phyloP scores from a whole-genome alignment of 768 basidiomycete genomes.

The Tephrocybe sp. region DNA sequence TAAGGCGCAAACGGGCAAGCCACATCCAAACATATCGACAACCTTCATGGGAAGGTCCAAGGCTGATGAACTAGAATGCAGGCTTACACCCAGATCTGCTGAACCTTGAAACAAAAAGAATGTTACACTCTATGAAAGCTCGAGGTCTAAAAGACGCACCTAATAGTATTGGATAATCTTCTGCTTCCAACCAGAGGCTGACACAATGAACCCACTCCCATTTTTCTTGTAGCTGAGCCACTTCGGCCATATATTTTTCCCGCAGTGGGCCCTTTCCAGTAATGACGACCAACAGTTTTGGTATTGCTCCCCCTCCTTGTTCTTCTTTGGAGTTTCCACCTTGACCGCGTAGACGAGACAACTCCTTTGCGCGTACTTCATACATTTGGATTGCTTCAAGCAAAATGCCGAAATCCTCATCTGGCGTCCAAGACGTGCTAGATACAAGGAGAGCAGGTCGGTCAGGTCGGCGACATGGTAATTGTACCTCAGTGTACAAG shows the following conservation, averaged over 20 bases:
- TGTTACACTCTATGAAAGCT: background rate
- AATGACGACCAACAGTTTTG: slow-evolving; percentile 78
- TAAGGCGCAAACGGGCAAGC: slow-evolving; percentile 88
- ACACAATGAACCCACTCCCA: slow-evolving; percentile 82
- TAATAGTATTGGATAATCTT: slow-evolving; percentile 85
- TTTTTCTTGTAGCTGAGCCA: slow-evolving; percentile 52
- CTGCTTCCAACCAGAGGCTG: slow-evolving; percentile 85
- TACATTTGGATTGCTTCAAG: slow-evolving; percentile 72
- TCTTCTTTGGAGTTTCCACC: slow-evolving; percentile 1
- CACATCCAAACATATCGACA: slow-evolving; percentile 99
- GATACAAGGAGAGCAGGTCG: slow-evolving; percentile 87
- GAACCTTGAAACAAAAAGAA: slow-evolving; percentile 49
- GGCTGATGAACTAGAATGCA: slow-evolving; percentile 88
- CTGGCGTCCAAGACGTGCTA: slow-evolving; percentile 96
- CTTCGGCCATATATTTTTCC: slow-evolving; percentile 67
- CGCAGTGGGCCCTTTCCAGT: slow-evolving; percentile 89
- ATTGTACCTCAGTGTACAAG: slow-evolving; percentile 30
- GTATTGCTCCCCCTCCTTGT: slow-evolving; percentile 37
- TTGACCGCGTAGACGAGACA: slow-evolving; percentile 11
- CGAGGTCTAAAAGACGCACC: slow-evolving; percentile 40
- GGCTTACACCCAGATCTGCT: slow-evolving; percentile 86
- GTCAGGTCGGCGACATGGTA: slow-evolving; percentile 57
- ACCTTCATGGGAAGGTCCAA: slow-evolving; percentile 98
- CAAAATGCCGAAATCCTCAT: slow-evolving; percentile 91
- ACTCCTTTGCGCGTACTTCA: slow-evolving; percentile 49